A percentile compares a stretch with the other conserved stretches of the same genome.
These are phyloP conservation scores for Fraxinus sp. DNA, from an alignment of 305 asterid species.

Conservation along the genomic window DNA sequence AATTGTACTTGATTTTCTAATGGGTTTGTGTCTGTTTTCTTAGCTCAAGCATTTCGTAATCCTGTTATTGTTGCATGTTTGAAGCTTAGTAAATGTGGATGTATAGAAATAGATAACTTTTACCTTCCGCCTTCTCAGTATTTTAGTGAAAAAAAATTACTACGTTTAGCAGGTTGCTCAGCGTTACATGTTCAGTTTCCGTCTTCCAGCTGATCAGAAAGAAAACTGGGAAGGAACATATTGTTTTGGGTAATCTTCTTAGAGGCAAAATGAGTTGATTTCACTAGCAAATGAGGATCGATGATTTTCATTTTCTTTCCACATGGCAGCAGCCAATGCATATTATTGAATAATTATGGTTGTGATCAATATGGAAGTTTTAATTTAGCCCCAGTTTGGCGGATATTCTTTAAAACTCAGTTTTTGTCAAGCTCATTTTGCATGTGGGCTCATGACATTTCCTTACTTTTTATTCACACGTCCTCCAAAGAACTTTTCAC, in stretches of 20 bases:
- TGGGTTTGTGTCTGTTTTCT: background rate
- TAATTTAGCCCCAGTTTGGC: background rate
- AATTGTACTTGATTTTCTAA: background rate
- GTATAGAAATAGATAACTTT: background rate
- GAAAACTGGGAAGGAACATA: background rate
- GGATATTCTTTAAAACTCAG: background rate
- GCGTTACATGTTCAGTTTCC: background rate
- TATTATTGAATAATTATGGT: background rate
- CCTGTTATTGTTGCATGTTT: background rate
- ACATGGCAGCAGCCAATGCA: background rate
- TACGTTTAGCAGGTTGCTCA: background rate
- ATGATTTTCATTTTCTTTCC: background rate
- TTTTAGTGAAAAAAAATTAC: background rate
- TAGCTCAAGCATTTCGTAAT: background rate
- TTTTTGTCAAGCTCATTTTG: background rate
- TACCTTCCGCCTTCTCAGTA: background rate
- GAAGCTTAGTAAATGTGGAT: background rate
- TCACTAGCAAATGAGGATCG: background rate
- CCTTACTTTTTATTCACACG: background rate
- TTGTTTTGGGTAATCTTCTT: background rate
- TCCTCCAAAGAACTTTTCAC: background rate
- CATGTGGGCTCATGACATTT: background rate
- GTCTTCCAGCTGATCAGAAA: background rate
- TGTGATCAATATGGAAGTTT: background rate
- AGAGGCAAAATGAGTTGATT: background rate